A percentile compares a stretch with the other conserved stretches of the same genome.
Conservation (phyloP, 768 basidiomycete genomes). For the Mycena capillaripes region DNA sequence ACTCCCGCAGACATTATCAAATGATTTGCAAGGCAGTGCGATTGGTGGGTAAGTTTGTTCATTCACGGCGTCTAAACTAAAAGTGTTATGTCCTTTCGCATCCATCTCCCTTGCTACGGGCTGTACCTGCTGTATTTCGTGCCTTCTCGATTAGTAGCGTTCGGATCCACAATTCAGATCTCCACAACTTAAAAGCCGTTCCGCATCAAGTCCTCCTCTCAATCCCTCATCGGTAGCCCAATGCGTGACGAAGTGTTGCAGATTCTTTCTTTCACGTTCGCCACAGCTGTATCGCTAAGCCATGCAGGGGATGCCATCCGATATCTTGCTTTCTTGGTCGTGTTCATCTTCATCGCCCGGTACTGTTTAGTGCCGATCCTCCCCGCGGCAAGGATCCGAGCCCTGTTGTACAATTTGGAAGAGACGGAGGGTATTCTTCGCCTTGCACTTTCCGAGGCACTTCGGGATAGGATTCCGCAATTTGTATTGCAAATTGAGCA, state of each 20-base stretch:
- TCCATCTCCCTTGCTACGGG: constrained; percentile 10
- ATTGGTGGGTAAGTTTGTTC: not conserved
- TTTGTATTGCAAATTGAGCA: constrained; percentile 13
- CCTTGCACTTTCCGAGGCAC: constrained; percentile 10
- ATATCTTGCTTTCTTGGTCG: constrained; percentile 7
- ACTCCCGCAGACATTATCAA: not conserved
- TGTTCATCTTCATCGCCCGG: not conserved
- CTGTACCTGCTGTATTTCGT: constrained; percentile 17
- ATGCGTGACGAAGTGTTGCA: constrained; percentile 17
- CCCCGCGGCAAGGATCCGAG: constrained; percentile 1
- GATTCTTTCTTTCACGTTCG: constrained; percentile 10
- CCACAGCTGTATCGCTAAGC: constrained; percentile 11
- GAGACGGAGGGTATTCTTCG: constrained; percentile 9
- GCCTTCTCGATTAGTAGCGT: too few species aligned
- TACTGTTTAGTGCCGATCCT: constrained; percentile 1
- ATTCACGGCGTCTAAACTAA: constrained; percentile 4
- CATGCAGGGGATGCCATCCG: not conserved
- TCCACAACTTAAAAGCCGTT: not conserved
- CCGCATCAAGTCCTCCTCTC: not conserved
- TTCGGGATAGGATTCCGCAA: constrained; percentile 11
- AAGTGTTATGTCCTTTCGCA: not conserved
- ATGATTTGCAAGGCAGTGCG: not conserved
- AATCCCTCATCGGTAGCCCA: not conserved
- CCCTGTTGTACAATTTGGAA: not conserved
- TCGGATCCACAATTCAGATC: not conserved